Percentiles rank a stretch among this genome's conserved stretches.
These are phyloP conservation scores for Astragalus glycyphyllos DNA, from an alignment of 306 rosid species.

Conservation along the genomic window DNA sequence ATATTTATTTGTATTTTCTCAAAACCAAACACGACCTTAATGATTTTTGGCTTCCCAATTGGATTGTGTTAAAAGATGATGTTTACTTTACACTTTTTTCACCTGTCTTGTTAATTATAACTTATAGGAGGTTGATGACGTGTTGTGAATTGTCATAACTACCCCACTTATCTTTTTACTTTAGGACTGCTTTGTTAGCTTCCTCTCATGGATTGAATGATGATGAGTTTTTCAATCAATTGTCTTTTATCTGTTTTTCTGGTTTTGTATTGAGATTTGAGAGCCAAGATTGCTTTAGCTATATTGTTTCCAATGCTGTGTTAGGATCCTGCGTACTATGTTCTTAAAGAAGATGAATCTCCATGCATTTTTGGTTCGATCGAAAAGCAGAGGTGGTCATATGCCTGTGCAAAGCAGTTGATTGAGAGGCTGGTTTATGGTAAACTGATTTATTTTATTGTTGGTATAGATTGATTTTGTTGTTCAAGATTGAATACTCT, in stretches of 20 bases:
- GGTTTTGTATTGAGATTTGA: slow-evolving; percentile 34
- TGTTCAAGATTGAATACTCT: slow-evolving; percentile 2
- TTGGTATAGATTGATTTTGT: not conserved
- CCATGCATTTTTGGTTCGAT: slow-evolving; percentile 96
- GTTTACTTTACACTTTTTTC: slow-evolving; percentile 13
- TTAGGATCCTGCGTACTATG: slow-evolving; percentile 87
- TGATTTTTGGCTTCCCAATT: not conserved
- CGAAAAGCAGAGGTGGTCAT: slow-evolving; percentile 98
- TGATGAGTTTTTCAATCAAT: slow-evolving; percentile 6
- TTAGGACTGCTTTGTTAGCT: not conserved
- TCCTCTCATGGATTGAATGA: not conserved
- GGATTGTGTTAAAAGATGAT: slow-evolving; percentile 3
- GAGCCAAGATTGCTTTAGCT: not conserved
- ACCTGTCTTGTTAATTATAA: slow-evolving; percentile 1
- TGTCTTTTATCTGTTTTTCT: not conserved
- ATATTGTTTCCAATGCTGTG: slow-evolving; percentile 24
- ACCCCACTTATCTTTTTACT: slow-evolving; percentile 9
- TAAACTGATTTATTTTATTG: slow-evolving; percentile 33
- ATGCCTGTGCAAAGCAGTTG: slow-evolving; percentile 98
- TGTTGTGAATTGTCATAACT: too few relatives aligned
- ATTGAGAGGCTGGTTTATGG: slow-evolving; percentile 98
- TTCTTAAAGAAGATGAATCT: slow-evolving; percentile 85
- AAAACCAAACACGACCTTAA: not conserved
- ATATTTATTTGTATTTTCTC: not conserved
- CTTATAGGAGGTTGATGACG: not conserved